Base-by-base conservation (phyloP, 108 stramenopile species). In the Pseudonitzschia multistriata region DNA sequence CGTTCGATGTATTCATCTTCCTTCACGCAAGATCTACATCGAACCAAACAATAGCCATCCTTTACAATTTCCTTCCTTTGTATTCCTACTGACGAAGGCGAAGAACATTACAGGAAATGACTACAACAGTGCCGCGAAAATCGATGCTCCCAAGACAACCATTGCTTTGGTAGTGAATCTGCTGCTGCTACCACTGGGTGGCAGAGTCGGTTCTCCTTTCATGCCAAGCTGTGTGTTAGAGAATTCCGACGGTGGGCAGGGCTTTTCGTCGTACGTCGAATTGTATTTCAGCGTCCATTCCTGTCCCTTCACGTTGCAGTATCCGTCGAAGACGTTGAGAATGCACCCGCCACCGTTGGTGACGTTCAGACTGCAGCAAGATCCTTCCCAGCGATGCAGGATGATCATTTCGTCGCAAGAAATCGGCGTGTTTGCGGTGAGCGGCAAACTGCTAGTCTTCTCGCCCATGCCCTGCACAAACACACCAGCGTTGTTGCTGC, bases 311-410 rank as follows among this genome's bases (percentile, higher is more conserved):
- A 70, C 69, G 3, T 6, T 36, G 37, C 69, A 70, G 1, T 47
- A 13, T 5, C 69, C 69, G 34, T 70, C 59, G 3, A 37, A 17
- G 4, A 70, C 69, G 37, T 57, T 57, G 2, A 70, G 27, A 3
- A 70, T 52, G 37, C 69, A 70, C 2, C 69, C 69, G n/a, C 47
- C 30, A 13, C 40, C 56, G 11, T 29, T 35, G 25, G 69, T 70
- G 8, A 35, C 37, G 28, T 70, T 70, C 15, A 70, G 29, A 21
- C 50, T 40, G 21, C 69, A 70, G 3, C 69, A 70, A 0, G 21
- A n/a, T 0, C 69, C 69, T 5, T 70, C 37, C 50, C 50, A 70
- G 2, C 29, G 28, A 31, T 42, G 39, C 11, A 35, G 15, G 2
- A n/a, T 10, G 21, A 70, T 45, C 25, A 70, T 59, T 11, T 42